Evolutionary conservation across 805 yeast species (phyloP).

Genomic region (Scheffersomyces spartinae): DNA sequence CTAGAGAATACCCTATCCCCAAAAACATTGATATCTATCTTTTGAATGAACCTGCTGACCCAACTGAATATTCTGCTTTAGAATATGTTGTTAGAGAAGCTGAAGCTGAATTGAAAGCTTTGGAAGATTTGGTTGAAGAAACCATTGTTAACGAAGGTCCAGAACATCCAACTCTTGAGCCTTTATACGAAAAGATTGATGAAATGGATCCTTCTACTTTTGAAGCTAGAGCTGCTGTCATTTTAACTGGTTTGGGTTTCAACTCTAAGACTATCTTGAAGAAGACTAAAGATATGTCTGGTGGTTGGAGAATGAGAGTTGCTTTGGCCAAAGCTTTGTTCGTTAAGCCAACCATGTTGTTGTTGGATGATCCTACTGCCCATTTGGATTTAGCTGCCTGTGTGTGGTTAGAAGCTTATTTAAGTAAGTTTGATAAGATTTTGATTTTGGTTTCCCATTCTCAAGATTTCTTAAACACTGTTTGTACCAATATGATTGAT

Average conservation of each 20-base stretch:
- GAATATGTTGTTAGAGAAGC: conserved; percentile 97
- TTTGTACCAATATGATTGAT: conserved; percentile 95
- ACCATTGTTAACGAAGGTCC: conserved; percentile 88
- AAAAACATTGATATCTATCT: conserved; percentile 83
- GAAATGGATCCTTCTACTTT: conserved; percentile 93
- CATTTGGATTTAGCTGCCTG: conserved; percentile 99
- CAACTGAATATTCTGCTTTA: conserved; percentile 83
- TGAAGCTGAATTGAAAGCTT: conserved; percentile 77
- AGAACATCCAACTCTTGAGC: conserved; percentile 76
- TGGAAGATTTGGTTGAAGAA: conserved; percentile 87
- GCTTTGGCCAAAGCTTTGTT: conserved; percentile 96
- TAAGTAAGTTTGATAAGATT: conserved; percentile 88
- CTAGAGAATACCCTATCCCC: conserved; percentile 93
- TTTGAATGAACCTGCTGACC: conserved; percentile 95
- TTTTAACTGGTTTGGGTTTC: conserved; percentile 96
- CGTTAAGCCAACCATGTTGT: conserved; percentile 90
- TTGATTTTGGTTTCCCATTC: conserved; percentile 94
- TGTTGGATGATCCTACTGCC: conserved; percentile 98
- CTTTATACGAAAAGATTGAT: conserved; percentile 89
- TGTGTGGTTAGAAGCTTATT: conserved; percentile 98
- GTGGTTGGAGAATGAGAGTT: conserved; percentile 99
- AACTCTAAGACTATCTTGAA: conserved; percentile 75
- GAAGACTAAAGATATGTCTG: conserved; percentile 98
- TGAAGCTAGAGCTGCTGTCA: conserved; percentile 92
- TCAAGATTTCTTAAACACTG: conserved; percentile 98